A percentile compares a stretch with the other conserved stretches of the same genome.
Evolutionary conservation across 2,329 filamentous ascomycete genomes (phyloP).

Genomic region (Sporothrix protearum): DNA sequence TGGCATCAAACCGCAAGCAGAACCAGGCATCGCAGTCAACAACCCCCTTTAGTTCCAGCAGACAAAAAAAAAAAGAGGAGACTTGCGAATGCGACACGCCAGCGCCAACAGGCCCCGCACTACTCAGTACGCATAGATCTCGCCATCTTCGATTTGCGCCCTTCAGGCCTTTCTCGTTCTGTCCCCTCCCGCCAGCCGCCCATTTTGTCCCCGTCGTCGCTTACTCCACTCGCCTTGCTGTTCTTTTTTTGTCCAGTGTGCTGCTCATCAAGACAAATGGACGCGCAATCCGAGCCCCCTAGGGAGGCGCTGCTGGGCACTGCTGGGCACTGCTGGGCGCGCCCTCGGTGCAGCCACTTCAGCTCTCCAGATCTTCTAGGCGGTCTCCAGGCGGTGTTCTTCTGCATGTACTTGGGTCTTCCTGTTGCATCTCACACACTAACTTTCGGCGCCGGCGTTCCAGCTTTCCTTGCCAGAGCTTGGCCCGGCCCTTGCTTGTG

Average conservation of each 20-base stretch:
- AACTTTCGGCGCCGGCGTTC: conserved; percentile 4
- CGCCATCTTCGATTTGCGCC: not conserved
- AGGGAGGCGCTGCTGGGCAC: not conserved
- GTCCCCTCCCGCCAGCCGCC: not conserved
- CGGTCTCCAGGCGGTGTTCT: not conserved
- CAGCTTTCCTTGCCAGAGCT: conserved; percentile 3
- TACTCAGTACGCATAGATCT: no score
- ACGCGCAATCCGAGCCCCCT: not conserved
- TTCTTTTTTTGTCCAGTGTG: not conserved
- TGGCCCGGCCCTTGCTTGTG: not conserved
- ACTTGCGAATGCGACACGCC: not conserved
- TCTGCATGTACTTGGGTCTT: not conserved
- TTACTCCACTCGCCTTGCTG: conserved; percentile 7
- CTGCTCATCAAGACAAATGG: not conserved
- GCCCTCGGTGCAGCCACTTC: not conserved
- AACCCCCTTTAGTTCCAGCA: not conserved
- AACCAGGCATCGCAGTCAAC: not conserved
- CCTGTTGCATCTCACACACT: not conserved
- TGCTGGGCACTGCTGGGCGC: not conserved
- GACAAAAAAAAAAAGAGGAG: not conserved
- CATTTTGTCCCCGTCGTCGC: not conserved
- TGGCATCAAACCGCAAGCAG: not conserved
- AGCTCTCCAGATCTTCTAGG: not conserved
- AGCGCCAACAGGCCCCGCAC: conserved; percentile 5
- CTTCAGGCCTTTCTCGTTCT: not conserved